These are phyloP conservation scores for Cytospora mali DNA, from an alignment of 2,329 filamentous ascomycete species.

Conservation along the genomic window DNA sequence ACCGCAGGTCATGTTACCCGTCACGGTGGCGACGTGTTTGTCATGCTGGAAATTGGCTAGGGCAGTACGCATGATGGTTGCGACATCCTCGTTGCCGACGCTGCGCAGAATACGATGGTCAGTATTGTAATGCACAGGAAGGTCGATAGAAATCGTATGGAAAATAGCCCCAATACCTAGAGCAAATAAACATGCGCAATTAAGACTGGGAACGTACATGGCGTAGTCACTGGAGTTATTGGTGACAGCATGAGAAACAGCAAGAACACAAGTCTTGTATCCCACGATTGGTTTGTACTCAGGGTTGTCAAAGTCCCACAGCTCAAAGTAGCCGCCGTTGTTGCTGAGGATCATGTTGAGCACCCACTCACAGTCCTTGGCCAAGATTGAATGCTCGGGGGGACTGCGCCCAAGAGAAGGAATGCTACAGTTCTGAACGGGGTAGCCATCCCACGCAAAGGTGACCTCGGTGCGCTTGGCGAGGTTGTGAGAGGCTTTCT, in stretches of 20 bases:
- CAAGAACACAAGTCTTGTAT: conserved; percentile 21
- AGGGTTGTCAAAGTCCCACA: conserved; percentile 19
- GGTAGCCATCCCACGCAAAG: conserved; percentile 5
- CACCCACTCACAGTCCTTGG: conserved; percentile 10
- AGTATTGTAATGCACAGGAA: background rate
- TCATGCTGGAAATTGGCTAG: background rate
- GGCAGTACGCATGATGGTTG: conserved; percentile 4
- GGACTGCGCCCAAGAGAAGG: background rate
- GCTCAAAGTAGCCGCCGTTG: conserved; percentile 24
- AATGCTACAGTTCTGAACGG: conserved; percentile 20
- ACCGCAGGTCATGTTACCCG: conserved; percentile 9
- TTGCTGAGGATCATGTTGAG: conserved; percentile 5
- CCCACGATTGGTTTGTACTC: conserved; percentile 16
- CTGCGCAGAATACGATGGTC: background rate
- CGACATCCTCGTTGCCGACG: conserved; percentile 20
- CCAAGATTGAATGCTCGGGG: background rate
- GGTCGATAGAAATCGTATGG: background rate
- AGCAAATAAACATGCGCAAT: background rate
- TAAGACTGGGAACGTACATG: conserved; percentile 1
- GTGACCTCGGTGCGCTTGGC: conserved; percentile 18
- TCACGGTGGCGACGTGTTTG: background rate
- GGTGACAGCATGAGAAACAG: background rate
- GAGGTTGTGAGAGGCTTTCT: background rate
- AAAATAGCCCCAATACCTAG: too few relatives aligned
- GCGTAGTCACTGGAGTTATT: conserved; percentile 7